phyloP scores from a whole-genome alignment of 495 filamentous ascomycete species.

The Penicillium waksmanii region DNA sequence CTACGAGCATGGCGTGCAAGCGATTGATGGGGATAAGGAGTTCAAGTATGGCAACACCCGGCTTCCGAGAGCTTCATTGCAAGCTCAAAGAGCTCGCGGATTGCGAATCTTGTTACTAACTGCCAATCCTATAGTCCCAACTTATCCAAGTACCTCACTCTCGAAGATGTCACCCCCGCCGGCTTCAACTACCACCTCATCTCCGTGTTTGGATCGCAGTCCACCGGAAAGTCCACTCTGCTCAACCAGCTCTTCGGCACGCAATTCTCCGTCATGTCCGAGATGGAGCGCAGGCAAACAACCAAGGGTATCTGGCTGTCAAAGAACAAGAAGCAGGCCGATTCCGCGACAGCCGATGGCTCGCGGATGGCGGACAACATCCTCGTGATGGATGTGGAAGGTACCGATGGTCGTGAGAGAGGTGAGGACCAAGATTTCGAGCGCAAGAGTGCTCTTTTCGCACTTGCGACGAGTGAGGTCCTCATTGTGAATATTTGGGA shows the following conservation, averaged over 20 bases:
- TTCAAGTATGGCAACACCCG: constrained; percentile 72
- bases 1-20: constrained; percentile 93
- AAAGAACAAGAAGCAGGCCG: constrained; percentile 74
- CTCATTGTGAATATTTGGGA: constrained; percentile 99
- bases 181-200: constrained; percentile 99
- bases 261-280: constrained; percentile 95
- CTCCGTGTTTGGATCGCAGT: constrained; percentile 97
- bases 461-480: constrained; percentile 95
- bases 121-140: constrained; percentile 59
- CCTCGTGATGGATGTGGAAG: constrained; percentile 98
- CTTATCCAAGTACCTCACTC: constrained; percentile 76
- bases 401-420: constrained; percentile 93
- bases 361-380: constrained; percentile 91
- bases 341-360: constrained; percentile 32
- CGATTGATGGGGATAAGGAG: constrained; percentile 91
- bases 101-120: constrained; percentile 28
- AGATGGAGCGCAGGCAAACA: constrained; percentile 86
- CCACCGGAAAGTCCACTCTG: constrained; percentile 95
- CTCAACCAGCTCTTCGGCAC: constrained; percentile 96
- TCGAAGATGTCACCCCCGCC: constrained; percentile 77
- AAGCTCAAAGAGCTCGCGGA: neutral
- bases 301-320: constrained; percentile 99
- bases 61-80: constrained; percentile 5
- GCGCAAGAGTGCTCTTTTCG: constrained; percentile 95
- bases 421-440: constrained; percentile 99